Evolutionary conservation across 2,329 filamentous ascomycete genomes (phyloP), one percentile per base, ranked within the genome.

Genomic region (Epichloe hybrida): DNA sequence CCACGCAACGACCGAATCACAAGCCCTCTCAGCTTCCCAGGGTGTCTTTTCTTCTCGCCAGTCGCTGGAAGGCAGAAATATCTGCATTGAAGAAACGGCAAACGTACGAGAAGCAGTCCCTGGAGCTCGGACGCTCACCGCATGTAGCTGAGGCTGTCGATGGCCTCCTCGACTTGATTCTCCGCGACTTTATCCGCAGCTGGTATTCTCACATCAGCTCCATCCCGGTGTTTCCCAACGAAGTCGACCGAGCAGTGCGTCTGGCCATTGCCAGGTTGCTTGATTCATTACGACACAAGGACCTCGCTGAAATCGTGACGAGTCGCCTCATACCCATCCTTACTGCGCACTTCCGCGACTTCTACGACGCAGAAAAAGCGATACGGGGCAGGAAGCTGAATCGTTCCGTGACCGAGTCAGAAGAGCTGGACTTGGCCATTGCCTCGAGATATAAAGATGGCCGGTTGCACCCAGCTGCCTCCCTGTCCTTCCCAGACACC

Each of bases 351-450:
- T 80, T 98, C 59, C 86, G 80, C 57, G 88, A 95, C 57, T 95
- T 95, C 59, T 88, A 90, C 65, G 83, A 93, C 56, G 93, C 93
- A 0, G 93, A 98, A 70, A 80, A 85, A 52, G 78, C 81, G 8
- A 87, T 98, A 11, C 80, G 91, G 50, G 94, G 94, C 12, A 86
- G 83, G 64, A 88, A 95, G 66, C 72, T 97, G 51, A 93, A 89
- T 59, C 81, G 88, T 49, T 89, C 84, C 56, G 83, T 98, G 50
- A 97, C 94, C 3, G 93, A 98, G 69, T 95, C 90, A 1, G 91
- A 96, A 63, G 93, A 98, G 74, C 73, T 98, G 59, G 90, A 97
- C 66, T 74, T 95, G 57, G 93, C 93, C 2, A 95, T 98, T 66
- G 93, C 93, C n/a, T 84, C 80, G 40, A 96, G 95, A 67, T 98